Evolutionary conservation across 2,329 filamentous ascomycete genomes (phyloP).

Genomic region (Cadophora sp.): DNA sequence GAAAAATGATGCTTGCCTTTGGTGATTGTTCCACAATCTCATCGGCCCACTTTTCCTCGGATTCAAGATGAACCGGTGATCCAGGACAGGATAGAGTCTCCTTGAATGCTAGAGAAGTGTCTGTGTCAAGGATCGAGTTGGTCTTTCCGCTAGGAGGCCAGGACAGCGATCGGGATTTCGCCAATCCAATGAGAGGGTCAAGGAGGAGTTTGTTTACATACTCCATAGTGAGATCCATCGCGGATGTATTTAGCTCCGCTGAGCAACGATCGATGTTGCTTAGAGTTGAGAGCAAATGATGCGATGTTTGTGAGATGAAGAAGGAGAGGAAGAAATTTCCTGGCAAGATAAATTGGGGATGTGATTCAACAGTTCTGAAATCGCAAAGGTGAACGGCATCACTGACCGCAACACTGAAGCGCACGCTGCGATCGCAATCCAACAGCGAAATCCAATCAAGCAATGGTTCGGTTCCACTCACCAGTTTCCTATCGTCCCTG

Average conservation of each 20-base stretch:
- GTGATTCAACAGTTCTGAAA: not conserved
- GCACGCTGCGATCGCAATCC: not conserved
- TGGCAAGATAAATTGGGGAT: not conserved
- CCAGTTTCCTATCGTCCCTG: not conserved
- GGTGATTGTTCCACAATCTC: conserved; percentile 25
- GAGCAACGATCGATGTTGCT: not conserved
- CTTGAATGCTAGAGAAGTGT: not conserved
- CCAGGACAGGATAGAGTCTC: not conserved
- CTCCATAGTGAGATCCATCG: not conserved
- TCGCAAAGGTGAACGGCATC: conserved; percentile 2
- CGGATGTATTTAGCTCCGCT: not conserved
- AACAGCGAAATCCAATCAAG: not conserved
- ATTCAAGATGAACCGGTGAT: not conserved
- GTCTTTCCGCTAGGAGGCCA: not conserved
- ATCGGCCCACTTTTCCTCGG: conserved; percentile 23
- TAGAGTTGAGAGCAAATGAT: not conserved
- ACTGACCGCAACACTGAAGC: not conserved
- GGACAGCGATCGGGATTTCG: not conserved
- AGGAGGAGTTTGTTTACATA: conserved; percentile 11
- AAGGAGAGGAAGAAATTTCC: not conserved
- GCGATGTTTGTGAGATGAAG: not conserved
- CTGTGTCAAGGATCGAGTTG: not conserved
- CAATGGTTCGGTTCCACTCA: not conserved
- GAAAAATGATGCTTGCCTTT: conserved; percentile 8
- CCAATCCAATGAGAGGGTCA: not conserved